Base-by-base conservation (phyloP, 345 rosid genomes). In the Eucalyptus regnans region DNA sequence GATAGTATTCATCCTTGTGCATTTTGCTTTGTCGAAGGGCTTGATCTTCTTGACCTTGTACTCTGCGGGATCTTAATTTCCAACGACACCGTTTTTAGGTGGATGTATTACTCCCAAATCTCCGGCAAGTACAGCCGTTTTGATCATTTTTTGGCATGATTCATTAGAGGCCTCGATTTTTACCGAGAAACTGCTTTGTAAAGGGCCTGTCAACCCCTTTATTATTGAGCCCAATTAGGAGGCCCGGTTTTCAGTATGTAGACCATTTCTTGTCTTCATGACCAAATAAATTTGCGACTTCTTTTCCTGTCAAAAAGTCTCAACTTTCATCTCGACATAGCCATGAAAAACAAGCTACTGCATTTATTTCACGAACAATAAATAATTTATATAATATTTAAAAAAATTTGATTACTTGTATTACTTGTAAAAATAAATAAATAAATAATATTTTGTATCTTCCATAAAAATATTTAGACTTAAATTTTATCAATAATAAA, bases 271-370 rank as follows among this genome's bases (percentile, higher is more conserved):
- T 7, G 20, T 66, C 41, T 15, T 7, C 76, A n/a, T 29, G 71
- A 29, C 15, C 31, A 60, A 56, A 9, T 56, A 56, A 23, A 56
- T 56, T 56, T 56, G 62, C 62, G 1, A 56, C 62, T 64, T 64
- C 37, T 64, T 29, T 6, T n/a, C 71, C 29, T 56, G 62, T 56
- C 62, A 56, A 23, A 56, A 56, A 56, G 27, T 56, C 62, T 56
- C 62, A 23, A 56, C 62, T 56, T 52, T 4, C 62, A 56, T 56
- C 62, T 56, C 1, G 1, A 56, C 6, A 56, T 56, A 22, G 27
- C 3, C 10, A 12, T 22, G 29, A 56, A 56, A 9, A 9, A 9
- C 29, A 22, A 56, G 2, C 29, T 0, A 9, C 12, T 2, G 2
- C 29, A 0, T 56, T 56, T 56, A 23, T 56, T 56, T 56, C 29